A percentile compares a stretch with the other conserved stretches of the same genome.
Conservation (phyloP, 1,284 basidiomycete species). For the Ceratobasidium sp. region DNA sequence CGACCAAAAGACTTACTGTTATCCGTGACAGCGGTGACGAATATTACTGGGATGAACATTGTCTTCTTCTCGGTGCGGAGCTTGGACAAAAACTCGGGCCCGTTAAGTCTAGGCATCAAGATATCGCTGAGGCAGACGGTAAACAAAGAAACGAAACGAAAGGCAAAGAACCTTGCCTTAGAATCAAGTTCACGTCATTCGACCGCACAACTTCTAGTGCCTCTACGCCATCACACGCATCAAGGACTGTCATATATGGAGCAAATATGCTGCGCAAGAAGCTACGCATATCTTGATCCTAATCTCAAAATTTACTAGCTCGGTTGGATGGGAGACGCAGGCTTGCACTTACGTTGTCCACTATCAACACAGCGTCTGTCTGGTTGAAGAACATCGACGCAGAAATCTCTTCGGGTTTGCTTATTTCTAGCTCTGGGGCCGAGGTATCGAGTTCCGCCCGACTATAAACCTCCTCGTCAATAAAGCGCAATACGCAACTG, state of each 20-base stretch:
- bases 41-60: slow-evolving; percentile 50
- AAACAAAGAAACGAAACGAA: background rate
- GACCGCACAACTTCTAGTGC: background rate
- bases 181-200: slow-evolving; percentile 6
- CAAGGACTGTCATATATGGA: slow-evolving; percentile 32
- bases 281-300: slow-evolving; percentile 34
- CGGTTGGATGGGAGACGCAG: background rate
- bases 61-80: slow-evolving; percentile 19
- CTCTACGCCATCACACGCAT: slow-evolving; percentile 15
- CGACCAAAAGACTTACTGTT: slow-evolving; percentile 46
- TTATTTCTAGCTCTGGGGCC: too few species aligned
- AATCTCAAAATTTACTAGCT: background rate
- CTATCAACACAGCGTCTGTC: slow-evolving; percentile 48
- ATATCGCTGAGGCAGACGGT: background rate
- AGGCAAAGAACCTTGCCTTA: background rate
- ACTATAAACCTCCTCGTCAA: too few species aligned
- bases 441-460: too few species aligned
- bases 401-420: background rate
- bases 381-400: slow-evolving; percentile 46
- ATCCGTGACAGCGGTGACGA: slow-evolving; percentile 49
- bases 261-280: slow-evolving; percentile 46
- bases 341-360: slow-evolving; percentile 33
- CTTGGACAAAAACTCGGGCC: background rate
- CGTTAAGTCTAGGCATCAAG: slow-evolving; percentile 24
- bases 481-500: too few species aligned